Base-by-base conservation (phyloP, 148 eudicot genomes). In the Chenopodium formosanum region DNA sequence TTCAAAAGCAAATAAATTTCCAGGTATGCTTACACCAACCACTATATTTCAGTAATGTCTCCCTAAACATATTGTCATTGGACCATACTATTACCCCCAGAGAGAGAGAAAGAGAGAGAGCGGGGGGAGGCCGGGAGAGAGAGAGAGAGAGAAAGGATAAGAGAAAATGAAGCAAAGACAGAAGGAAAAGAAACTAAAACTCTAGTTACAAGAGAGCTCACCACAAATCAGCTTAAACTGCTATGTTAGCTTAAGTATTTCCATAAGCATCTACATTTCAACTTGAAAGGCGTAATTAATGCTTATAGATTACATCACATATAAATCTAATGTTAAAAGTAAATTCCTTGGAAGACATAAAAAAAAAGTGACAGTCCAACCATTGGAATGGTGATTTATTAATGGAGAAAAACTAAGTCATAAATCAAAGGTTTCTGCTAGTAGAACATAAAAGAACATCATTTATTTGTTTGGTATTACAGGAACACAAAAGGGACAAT, bases 401-500 rank as follows among this genome's bases (percentile, higher is more conserved):
- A 34, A 40, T 5, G 48, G 10, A 37, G 13, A 44, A 34, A 70
- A 37, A 40, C 48, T 69, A 13, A 62, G 66, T 62, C 66, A 32
- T 17, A 56, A 53, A 4, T 8, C 11, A 47, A 37, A 10, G 50
- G 19, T n/a, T 62, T 72, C 31, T 25, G 74, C 17, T 25, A 47
- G 25, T 29, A 73, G 20, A 25, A 47, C 9, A 23, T 53, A 53
- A 23, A 23, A 70, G 11, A 5, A 31, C 4, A 44, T 73, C 74
- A 44, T 66, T 25, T 56, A 20, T 32, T 81, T 20, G 5, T 46
- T 73, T 76, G 34, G 23, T 70, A 34, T 83, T 52, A 25, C 92
- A 91, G 94, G 89, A 64, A 87, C 90, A 44, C 89, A 88, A 46
- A 88, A 76, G 60, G 90, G 84, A 65, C 75, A 87, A 81, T 83